Base-by-base conservation (phyloP, 208 protist genomes). In the Leishmania arabica region DNA sequence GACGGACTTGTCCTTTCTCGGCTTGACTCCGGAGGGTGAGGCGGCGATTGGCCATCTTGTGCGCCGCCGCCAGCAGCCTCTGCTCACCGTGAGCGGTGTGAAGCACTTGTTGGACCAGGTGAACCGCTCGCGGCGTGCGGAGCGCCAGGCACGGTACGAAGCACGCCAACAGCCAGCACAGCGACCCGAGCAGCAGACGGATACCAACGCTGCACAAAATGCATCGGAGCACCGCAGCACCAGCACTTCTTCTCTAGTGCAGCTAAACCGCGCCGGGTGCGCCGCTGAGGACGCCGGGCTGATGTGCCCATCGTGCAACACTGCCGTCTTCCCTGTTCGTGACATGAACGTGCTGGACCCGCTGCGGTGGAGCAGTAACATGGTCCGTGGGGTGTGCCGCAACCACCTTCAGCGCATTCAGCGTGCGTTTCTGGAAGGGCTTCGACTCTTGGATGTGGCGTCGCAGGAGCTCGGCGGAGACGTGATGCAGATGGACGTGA, bases 271-370 rank as follows among this genome's bases (percentile, higher is more conserved):
- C 45, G 60, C 81, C 21, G 86, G 89, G 62, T 75, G 68, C 77
- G 78, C 77, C 27, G 79, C 53, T 8, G 90, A 82, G 51, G 92
- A 95, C 42, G 83, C 49, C 0, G 73, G 51, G 6, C 80, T 95
- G 65, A 80, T 89, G 37, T 93, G 93, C 78, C 87, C 91, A 11
- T 92, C 86, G 27, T 94, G 91, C 66, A 93, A 87, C 77, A 92
- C 92, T 2, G 84, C 78, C n/a, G 64, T 89, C 58, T 98, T 97
- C 80, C 92, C 89, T 27, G 87, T 97, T 54, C 92, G 93, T 13
- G 90, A 82, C 69, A 95, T 98, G 89, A 98, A 99, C 82, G 92
- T 99, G 73, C 82, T 97, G 76, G 97, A 99, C 81, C 97, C 97
- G 64, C 88, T 99, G 79, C 92, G 96, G 64, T 95, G 89, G 90